Evolutionary conservation across 2,329 filamentous ascomycete species (phyloP).

Genomic region (Diaporthe nobilis): DNA sequence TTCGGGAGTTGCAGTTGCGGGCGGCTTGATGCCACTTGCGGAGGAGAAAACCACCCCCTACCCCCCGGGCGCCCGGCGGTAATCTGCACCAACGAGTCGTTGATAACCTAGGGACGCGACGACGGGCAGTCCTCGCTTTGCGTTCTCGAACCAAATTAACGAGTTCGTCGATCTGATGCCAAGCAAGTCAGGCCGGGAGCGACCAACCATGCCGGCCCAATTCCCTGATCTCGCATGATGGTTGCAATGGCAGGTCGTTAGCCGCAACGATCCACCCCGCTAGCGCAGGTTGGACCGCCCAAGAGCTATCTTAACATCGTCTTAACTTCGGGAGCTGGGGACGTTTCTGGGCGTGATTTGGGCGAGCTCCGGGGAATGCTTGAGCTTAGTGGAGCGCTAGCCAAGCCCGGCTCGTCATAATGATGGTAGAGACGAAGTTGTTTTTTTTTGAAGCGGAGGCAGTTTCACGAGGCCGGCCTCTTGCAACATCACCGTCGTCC

Average conservation of each 20-base stretch:
- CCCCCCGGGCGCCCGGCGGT: not conserved
- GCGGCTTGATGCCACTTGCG: not conserved
- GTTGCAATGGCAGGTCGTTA: slow-evolving; percentile 16
- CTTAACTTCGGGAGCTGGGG: slow-evolving; percentile 23
- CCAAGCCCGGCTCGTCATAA: slow-evolving; percentile 21
- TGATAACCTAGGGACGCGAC: not conserved
- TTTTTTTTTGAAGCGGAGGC: slow-evolving; percentile 22
- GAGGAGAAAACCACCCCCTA: not conserved
- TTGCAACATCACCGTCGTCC: not conserved
- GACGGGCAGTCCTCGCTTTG: too few species aligned
- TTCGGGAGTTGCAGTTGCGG: slow-evolving; percentile 4
- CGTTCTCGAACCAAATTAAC: slow-evolving; percentile 18
- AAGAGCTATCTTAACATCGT: slow-evolving; percentile 2
- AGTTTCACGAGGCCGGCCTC: slow-evolving; percentile 4
- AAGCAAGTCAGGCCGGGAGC: slow-evolving; percentile 10
- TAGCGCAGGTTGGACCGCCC: slow-evolving; percentile 25
- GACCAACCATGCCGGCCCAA: slow-evolving; percentile 22
- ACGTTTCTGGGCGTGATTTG: not conserved
- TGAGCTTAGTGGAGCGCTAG: slow-evolving; percentile 24
- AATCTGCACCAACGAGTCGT: not conserved
- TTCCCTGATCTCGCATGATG: slow-evolving; percentile 32
- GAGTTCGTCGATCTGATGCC: slow-evolving; percentile 31
- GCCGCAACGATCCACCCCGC: slow-evolving; percentile 34
- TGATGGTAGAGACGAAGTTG: slow-evolving; percentile 13
- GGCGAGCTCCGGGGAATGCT: slow-evolving; percentile 6